Percentiles rank a stretch among this genome's conserved stretches.
These are phyloP conservation scores for Teratosphaeria pseudoeucalypti DNA, from an alignment of 2,329 filamentous ascomycete genomes.

Conservation along the genomic window DNA sequence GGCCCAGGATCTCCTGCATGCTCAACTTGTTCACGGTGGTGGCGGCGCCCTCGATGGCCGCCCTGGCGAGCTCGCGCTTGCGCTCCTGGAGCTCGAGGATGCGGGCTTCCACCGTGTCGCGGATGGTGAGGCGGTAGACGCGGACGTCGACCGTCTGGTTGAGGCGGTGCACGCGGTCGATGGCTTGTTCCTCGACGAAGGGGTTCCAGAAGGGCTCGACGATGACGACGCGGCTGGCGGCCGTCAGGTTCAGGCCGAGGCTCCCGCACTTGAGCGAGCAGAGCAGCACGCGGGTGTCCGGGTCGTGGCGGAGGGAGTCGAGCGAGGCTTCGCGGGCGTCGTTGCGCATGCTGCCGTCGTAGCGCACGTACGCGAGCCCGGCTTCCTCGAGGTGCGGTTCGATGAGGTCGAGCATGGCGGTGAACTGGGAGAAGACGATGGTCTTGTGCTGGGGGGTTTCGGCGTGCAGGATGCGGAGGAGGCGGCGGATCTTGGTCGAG, in stretches of 20 bases:
- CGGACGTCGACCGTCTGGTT: slow-evolving; percentile 92
- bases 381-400: slow-evolving; percentile 76
- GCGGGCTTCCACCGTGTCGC: slow-evolving; percentile 78
- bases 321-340: slow-evolving; percentile 84
- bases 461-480: slow-evolving; percentile 67
- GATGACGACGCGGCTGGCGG: slow-evolving; percentile 85
- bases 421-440: slow-evolving; percentile 98
- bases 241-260: slow-evolving; percentile 85
- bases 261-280: slow-evolving; percentile 93
- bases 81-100: slow-evolving; percentile 92
- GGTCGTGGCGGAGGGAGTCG: slow-evolving; percentile 62
- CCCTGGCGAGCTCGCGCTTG: slow-evolving; percentile 82
- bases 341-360: slow-evolving; percentile 92
- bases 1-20: slow-evolving; percentile 82
- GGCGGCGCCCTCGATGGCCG: slow-evolving; percentile 64
- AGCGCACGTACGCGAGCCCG: slow-evolving; percentile 71
- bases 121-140: slow-evolving; percentile 87
- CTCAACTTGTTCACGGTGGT: slow-evolving; percentile 73
- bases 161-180: slow-evolving; percentile 95
- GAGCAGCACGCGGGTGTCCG: slow-evolving; percentile 67
- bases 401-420: slow-evolving; percentile 92
- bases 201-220: slow-evolving; percentile 97
- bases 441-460: slow-evolving; percentile 83
- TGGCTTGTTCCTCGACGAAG: slow-evolving; percentile 97
- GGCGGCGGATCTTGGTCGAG: slow-evolving; percentile 85